Evolutionary conservation across 208 protist species (phyloP), one percentile per base, ranked within the genome.

Genomic region (Herpetomonas samuelpessoai): DNA sequence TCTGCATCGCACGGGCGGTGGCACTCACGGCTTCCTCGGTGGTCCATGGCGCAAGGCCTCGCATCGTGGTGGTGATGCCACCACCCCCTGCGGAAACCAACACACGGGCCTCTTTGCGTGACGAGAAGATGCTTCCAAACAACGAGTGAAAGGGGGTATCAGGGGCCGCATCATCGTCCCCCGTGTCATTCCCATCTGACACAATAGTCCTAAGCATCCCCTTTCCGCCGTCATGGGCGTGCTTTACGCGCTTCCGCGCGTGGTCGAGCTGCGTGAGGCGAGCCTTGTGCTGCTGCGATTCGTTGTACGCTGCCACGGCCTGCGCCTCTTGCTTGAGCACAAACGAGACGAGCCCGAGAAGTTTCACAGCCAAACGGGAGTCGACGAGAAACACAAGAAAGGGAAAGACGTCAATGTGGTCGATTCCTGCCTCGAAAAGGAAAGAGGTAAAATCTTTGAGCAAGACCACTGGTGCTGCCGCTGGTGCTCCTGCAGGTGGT

Each of bases 401-500:
- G 1, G 58, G 48, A 57, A 69, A 83, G 0, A 91, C 80, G 64
- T 96, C 82, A 10, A 96, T 72, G 49, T 61, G 71, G 48, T 91
- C 91, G 21, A 96, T 66, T 45, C 58, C 79, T 0, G 87, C 75
- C 21, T 83, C 76, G 65, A 96, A 96, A 38, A 88, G 46, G 62
- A 93, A 87, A 2, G 38, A 22, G n/a, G 64, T 64, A 59, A 88
- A 71, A 21, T 1, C 61, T 50, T 30, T 56, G 46, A 19, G 30
- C 50, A 28, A 6, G 12, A 18, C 2, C 6, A 3, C 19, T 26
- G 10, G 21, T 26, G 18, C 47, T 66, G 12, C 19, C 26, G 3
- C 19, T 45, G 41, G 18, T 31, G 22, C 45, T 24, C 18, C 45
- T 31, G 29, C n/a, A n/a, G n/a, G n/a, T n/a, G n/a, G n/a, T n/a